phyloP scores from a whole-genome alignment of 1,284 basidiomycete genomes.

The Tilletia walkeri region DNA sequence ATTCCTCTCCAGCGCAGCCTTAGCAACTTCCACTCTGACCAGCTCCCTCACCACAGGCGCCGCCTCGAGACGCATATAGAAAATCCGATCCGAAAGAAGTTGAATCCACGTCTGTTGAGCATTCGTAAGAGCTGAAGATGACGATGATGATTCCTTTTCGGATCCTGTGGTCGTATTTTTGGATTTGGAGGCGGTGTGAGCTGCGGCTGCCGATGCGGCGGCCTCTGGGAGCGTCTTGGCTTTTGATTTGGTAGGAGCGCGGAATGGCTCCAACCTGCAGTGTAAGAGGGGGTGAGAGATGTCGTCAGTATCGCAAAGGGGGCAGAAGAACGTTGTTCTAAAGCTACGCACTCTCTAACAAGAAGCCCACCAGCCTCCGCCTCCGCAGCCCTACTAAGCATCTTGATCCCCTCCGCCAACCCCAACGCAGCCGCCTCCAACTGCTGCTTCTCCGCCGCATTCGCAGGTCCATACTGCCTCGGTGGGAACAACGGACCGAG shows the following conservation, averaged over 20 bases:
- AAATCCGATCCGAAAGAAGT: background rate
- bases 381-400: slow-evolving; percentile 5
- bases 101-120: background rate
- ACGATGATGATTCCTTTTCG: background rate
- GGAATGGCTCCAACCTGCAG: slow-evolving; percentile 3
- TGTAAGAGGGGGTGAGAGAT: too few species aligned
- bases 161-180: background rate
- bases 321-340: background rate
- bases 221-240: slow-evolving; percentile 7
- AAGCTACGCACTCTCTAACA: slow-evolving; percentile 7
- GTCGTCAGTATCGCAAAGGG: background rate
- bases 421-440: background rate
- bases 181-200: background rate
- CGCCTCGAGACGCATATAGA: background rate
- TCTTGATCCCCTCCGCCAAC: slow-evolving; percentile 6
- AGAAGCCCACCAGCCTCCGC: slow-evolving; percentile 11
- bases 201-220: background rate
- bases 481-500: slow-evolving; percentile 68
- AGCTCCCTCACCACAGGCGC: background rate
- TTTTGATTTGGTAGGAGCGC: background rate
- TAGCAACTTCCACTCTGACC: background rate
- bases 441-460: slow-evolving; percentile 7
- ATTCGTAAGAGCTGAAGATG: background rate
- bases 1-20: background rate
- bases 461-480: background rate